Evolutionary conservation across 2,329 filamentous ascomycete species (phyloP).

Genomic region (Colletotrichum sidae): DNA sequence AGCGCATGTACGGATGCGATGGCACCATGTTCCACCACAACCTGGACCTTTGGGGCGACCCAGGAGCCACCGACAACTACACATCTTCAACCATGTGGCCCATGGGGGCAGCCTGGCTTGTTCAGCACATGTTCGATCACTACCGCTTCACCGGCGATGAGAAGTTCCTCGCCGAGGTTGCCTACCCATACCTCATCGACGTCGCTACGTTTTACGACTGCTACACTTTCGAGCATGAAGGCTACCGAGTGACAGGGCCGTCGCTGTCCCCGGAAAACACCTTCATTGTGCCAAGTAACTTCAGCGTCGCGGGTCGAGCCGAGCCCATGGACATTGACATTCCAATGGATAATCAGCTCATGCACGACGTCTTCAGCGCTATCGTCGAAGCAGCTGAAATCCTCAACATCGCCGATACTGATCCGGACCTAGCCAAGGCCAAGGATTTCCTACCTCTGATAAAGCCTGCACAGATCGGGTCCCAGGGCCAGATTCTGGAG

Average conservation of each 20-base stretch:
- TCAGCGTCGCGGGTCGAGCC: slow-evolving; percentile 14
- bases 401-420: slow-evolving; percentile 11
- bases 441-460: slow-evolving; percentile 2
- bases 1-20: slow-evolving; percentile 51
- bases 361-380: slow-evolving; percentile 24
- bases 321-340: slow-evolving; percentile 39
- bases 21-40: slow-evolving; percentile 54
- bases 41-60: slow-evolving; percentile 53
- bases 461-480: slow-evolving; percentile 18
- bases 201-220: slow-evolving; percentile 52
- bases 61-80: slow-evolving; percentile 49
- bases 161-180: slow-evolving; percentile 38
- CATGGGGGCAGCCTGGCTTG: slow-evolving; percentile 53
- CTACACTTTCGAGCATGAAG: slow-evolving; percentile 49
- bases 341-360: slow-evolving; percentile 45
- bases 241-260: slow-evolving; percentile 41
- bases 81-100: slow-evolving; percentile 48
- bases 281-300: slow-evolving; percentile 36
- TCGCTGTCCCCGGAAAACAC: slow-evolving; percentile 42
- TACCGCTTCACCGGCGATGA: slow-evolving; percentile 50
- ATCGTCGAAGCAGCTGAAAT: slow-evolving; percentile 20
- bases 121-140: slow-evolving; percentile 52
- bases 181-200: slow-evolving; percentile 47
- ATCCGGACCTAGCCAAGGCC: slow-evolving; percentile 9
- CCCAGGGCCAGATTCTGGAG: slow-evolving; percentile 27